Evolutionary conservation across 2,329 filamentous ascomycete genomes (phyloP).

Genomic region (Microsporum ferrugineum): DNA sequence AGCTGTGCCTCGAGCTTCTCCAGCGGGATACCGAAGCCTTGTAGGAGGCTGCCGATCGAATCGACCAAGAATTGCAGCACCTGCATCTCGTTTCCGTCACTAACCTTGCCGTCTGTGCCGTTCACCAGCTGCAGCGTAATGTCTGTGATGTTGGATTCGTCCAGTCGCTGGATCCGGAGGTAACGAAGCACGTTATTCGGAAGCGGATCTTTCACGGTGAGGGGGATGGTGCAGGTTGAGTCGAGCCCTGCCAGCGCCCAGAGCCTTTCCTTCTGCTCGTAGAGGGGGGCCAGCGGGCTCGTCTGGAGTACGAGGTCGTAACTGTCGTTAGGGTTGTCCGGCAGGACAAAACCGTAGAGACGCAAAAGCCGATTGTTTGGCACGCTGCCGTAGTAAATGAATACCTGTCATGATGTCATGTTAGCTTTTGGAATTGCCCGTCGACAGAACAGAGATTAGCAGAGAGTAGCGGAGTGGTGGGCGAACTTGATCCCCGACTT

Average conservation of each 20-base stretch:
- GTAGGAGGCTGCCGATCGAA: slow-evolving; percentile 23
- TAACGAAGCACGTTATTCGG: slow-evolving; percentile 27
- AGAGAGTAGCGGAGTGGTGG: slow-evolving; percentile 14
- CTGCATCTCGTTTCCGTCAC: slow-evolving; percentile 24
- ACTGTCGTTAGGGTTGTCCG: slow-evolving; percentile 27
- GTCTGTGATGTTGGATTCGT: slow-evolving; percentile 21
- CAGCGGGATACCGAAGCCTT: slow-evolving; percentile 22
- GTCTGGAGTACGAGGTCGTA: slow-evolving; percentile 30
- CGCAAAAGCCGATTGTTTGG: slow-evolving; percentile 29
- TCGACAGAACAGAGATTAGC: slow-evolving; percentile 14
- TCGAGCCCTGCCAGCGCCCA: slow-evolving; percentile 26
- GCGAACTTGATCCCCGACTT: slow-evolving; percentile 28
- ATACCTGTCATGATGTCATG: slow-evolving; percentile 18
- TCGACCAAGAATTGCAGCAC: slow-evolving; percentile 25
- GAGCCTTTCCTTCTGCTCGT: slow-evolving; percentile 27
- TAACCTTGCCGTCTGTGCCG: slow-evolving; percentile 20
- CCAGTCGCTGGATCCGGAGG: slow-evolving; percentile 26
- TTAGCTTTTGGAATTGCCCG: slow-evolving; percentile 5
- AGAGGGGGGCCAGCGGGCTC: slow-evolving; percentile 24
- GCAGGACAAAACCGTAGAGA: slow-evolving; percentile 30
- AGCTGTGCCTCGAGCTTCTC: slow-evolving; percentile 25
- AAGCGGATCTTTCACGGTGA: slow-evolving; percentile 25
- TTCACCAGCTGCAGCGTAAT: slow-evolving; percentile 17
- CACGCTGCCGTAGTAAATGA: slow-evolving; percentile 26
- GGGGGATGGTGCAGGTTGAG: slow-evolving; percentile 24